These are phyloP conservation scores for Stagonosporopsis cucurbitacearum DNA, from an alignment of 2,329 filamentous ascomycete genomes.

Conservation along the genomic window DNA sequence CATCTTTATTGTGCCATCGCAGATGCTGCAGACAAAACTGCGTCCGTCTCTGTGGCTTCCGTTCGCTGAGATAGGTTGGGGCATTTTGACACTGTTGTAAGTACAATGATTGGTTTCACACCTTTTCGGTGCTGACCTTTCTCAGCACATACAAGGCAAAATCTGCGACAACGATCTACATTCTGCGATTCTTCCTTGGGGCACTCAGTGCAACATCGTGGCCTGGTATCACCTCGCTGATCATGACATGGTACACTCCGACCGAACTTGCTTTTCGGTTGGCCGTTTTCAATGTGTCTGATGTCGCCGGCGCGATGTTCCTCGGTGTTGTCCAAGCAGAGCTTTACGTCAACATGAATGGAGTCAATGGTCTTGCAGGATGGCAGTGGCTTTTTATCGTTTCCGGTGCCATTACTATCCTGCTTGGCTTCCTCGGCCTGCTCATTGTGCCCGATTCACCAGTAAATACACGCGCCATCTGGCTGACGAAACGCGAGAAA, in stretches of 20 bases:
- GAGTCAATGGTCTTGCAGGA: slow-evolving; percentile 3
- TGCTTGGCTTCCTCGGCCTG: slow-evolving; percentile 16
- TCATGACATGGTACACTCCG: slow-evolving; percentile 15
- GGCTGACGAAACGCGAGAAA: slow-evolving; percentile 13
- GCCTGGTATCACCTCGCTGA: slow-evolving; percentile 8
- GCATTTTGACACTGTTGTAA: slow-evolving; percentile 13
- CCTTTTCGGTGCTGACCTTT: not conserved
- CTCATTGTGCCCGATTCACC: slow-evolving; percentile 18
- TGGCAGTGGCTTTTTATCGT: slow-evolving; percentile 17
- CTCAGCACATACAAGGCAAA: slow-evolving; percentile 11
- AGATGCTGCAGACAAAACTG: slow-evolving; percentile 19
- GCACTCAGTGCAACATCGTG: slow-evolving; percentile 7
- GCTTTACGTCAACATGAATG: slow-evolving; percentile 11
- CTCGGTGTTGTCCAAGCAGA: slow-evolving; percentile 9
- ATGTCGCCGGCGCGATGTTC: slow-evolving; percentile 9
- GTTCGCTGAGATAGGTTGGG: slow-evolving; percentile 7
- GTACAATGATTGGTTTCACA: not conserved
- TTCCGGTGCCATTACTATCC: slow-evolving; percentile 17
- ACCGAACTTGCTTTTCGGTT: slow-evolving; percentile 17
- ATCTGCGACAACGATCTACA: slow-evolving; percentile 8
- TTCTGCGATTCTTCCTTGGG: slow-evolving; percentile 4
- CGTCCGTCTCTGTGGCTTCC: slow-evolving; percentile 1
- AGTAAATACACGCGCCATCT: slow-evolving; percentile 19
- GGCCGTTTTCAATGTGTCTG: slow-evolving; percentile 4
- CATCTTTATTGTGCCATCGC: slow-evolving; percentile 15